Evolutionary conservation across 352 stramenopile species (phyloP), one percentile per base, ranked within the genome.

Genomic region (Globisporangium splendens): DNA sequence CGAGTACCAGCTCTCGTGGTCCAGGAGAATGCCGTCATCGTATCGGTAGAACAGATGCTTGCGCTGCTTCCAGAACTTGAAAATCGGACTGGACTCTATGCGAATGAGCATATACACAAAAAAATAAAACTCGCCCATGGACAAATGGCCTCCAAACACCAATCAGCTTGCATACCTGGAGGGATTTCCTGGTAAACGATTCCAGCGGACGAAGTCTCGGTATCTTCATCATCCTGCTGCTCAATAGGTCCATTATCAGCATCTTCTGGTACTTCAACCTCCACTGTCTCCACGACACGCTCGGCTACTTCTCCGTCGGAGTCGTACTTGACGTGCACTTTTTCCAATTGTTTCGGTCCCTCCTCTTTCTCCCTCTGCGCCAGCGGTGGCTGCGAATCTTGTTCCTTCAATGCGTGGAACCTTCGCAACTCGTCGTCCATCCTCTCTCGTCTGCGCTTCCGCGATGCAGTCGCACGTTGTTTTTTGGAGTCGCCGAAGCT

Each of bases 1-100:
- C 54, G 84, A 96, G 72, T 95, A 98, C 91, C 91, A 97, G 42
- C 89, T 94, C 72, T 98, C 92, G 18, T 90, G 73, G 62, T 98
- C 93, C n/a, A 97, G 72, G 20, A 84, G 73, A 20, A 97, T 95
- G 12, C 92, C 92, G 47, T 96, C 72, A 54, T 98, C 90, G 62
- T 93, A 98, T 56, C 83, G 77, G 50, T 90, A 89, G 58, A 98
- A 98, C 24, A 96, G 77, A 42, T 70, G 60, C 43, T 90, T 86
- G 6, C 93, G 83, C 63, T 97, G 91, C 50, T 82, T 64, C 76
- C 89, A 98, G 75, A 97, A 98, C 64, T 98, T 98, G 21, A 77
- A 64, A 5, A 93, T 63, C 10, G 73, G 69, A 55, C 70, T 66
- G 7, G 61, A 38, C 48, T 73, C 72, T 83, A 18, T 38, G 21